Evolutionary conservation across 2,329 filamentous ascomycete species (phyloP), one percentile per base, ranked within the genome.

Genomic region (Didymella exigua): DNA sequence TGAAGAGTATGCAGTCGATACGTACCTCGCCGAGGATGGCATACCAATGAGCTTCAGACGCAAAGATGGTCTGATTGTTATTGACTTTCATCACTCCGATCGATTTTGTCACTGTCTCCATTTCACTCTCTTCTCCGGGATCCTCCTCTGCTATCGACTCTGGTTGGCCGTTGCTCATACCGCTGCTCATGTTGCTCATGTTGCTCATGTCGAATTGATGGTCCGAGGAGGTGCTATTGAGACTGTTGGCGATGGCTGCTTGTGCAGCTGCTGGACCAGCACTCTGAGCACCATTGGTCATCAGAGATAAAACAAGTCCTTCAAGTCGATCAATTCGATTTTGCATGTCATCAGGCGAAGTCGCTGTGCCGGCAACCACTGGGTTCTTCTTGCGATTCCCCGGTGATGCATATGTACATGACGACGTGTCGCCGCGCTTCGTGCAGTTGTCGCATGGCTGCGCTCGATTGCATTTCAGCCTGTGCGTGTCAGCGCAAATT

Each of bases 321-420:
- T 98, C 93, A 63, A 98, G 82, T 67, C 93, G 86, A 79, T 98
- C 93, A 78, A 98, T 98, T 74, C 95, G 89, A 72, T 96, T 96
- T 79, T 98, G 93, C 93, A 98, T 97, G 76, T 97, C 93, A 82
- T 96, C 93, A 44, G 93, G 91, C 65, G 84, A 81, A 52, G 83
- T 81, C 77, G 85, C 77, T 46, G 78, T 63, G 49, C 78, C 84
- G 75, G 88, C 84, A 69, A 80, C 81, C 52, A 67, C 67, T 31
- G 76, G 65, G 53, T 76, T 87, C 82, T 91, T 96, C 77, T 91
- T 95, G 65, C 91, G 88, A 46, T 86, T 83, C 48, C 76, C 80
- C 29, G 81, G 77, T 65, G 83, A 79, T 41, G 91, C 92, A 79
- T 97, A 98, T 62, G 89, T 89, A 78, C 93, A 98, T 53, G 90